These are phyloP conservation scores for Mycocentrospora acerina DNA, from an alignment of 2,329 filamentous ascomycete species.

Conservation along the genomic window DNA sequence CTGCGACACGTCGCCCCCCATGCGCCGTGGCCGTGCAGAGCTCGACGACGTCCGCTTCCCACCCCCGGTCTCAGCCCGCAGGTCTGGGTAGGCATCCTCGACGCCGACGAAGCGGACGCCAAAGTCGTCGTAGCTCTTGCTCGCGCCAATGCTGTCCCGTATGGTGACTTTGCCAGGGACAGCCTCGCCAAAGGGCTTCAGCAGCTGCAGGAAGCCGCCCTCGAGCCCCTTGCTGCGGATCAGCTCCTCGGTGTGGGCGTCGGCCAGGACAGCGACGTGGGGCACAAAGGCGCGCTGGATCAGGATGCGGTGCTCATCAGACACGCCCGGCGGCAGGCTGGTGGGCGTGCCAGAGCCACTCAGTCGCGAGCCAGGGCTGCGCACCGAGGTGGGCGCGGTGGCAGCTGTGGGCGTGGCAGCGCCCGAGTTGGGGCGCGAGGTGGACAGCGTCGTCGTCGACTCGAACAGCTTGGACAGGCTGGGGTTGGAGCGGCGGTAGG, in stretches of 20 bases:
- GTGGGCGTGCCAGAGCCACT: conserved; percentile 44
- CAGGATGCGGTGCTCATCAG: conserved; percentile 62
- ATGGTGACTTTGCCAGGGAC: conserved; percentile 87
- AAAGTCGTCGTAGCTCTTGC: conserved; percentile 84
- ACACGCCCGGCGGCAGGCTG: conserved; percentile 43
- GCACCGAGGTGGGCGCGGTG: conserved; percentile 43
- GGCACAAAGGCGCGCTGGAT: conserved; percentile 86
- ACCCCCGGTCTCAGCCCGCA: conserved; percentile 28
- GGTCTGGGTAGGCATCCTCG: conserved; percentile 53
- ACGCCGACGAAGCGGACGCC: conserved; percentile 81
- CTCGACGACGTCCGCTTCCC: conserved; percentile 28
- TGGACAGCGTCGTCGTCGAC: conserved; percentile 50
- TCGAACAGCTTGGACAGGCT: conserved; percentile 56
- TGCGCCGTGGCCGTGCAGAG: conserved; percentile 41
- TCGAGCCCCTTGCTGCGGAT: conserved; percentile 81
- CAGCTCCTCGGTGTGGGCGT: conserved; percentile 79
- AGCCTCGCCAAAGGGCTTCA: conserved; percentile 87
- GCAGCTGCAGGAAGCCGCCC: conserved; percentile 77
- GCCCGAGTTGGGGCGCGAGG: conserved; percentile 44
- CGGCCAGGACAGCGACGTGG: conserved; percentile 84
- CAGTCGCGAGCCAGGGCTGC: conserved; percentile 45
- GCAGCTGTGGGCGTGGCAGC: conserved; percentile 45
- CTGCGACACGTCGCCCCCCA: conserved; percentile 60
- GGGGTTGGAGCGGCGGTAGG: conserved; percentile 55
- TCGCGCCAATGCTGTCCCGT: conserved; percentile 83